phyloP scores from a whole-genome alignment of 192 early-diverging fungal genomes.

The Gryganskiella cystojenkinii region DNA sequence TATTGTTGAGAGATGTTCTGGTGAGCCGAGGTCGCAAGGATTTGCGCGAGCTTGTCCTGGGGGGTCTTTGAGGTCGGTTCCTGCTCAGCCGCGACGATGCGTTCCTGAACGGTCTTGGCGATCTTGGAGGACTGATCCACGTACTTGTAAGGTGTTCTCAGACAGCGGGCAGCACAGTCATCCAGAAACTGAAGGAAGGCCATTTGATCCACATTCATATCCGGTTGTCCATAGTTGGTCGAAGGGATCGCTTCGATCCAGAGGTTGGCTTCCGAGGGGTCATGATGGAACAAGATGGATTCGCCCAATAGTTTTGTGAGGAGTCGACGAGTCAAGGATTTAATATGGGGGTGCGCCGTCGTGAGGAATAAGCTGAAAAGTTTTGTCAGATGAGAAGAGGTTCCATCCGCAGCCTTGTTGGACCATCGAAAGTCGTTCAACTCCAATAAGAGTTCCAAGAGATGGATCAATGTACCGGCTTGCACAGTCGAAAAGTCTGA shows the following conservation, averaged over 20 bases:
- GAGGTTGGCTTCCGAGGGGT: slow-evolving; percentile 62
- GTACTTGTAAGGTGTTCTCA: slow-evolving; percentile 67
- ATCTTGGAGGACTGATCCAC: slow-evolving; percentile 66
- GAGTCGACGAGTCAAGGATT: slow-evolving; percentile 49
- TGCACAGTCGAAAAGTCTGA: slow-evolving; percentile 63
- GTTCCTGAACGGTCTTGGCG: slow-evolving; percentile 53
- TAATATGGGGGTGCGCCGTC: slow-evolving; percentile 59
- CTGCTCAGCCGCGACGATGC: slow-evolving; percentile 1
- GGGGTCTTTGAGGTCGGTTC: slow-evolving; percentile 16
- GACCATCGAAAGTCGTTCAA: slow-evolving; percentile 79
- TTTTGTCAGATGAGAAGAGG: slow-evolving; percentile 62
- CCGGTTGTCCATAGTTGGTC: slow-evolving; percentile 33
- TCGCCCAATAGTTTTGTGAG: slow-evolving; percentile 62
- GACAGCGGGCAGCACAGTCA: slow-evolving; percentile 67
- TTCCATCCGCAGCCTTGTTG: slow-evolving; percentile 60
- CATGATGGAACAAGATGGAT: slow-evolving; percentile 67
- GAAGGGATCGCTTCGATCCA: slow-evolving; percentile 69
- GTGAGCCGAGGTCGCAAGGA: slow-evolving; percentile 10
- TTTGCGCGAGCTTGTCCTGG: slow-evolving; percentile 10
- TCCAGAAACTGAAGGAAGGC: slow-evolving; percentile 72
- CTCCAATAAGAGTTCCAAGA: slow-evolving; percentile 69
- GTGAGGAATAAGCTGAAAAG: slow-evolving; percentile 65
- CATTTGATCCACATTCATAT: slow-evolving; percentile 39
- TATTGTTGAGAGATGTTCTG: slow-evolving; percentile 51
- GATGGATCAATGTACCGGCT: slow-evolving; percentile 64